A percentile compares a stretch with the other conserved stretches of the same genome.
Evolutionary conservation across 1,284 basidiomycete species (phyloP).

Genomic region (Fomitiporia mediterranea): DNA sequence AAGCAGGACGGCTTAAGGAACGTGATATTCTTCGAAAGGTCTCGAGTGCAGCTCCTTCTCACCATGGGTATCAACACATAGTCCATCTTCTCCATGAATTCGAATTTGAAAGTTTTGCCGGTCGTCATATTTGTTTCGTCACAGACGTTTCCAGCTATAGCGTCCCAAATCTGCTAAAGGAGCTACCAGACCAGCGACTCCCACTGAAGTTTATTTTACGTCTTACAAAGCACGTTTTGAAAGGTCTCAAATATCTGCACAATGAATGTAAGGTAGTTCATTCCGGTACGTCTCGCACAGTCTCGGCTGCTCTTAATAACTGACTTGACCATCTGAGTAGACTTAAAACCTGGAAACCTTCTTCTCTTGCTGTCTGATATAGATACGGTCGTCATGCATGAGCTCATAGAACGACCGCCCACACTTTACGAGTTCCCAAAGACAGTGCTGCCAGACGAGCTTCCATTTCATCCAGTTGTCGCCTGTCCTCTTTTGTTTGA

Average conservation of each 20-base stretch:
- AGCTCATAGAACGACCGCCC: constrained; percentile 20
- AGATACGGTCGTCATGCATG: constrained; percentile 15
- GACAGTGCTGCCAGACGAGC: constrained; percentile 16
- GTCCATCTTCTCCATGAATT: constrained; percentile 18
- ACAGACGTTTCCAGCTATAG: constrained; percentile 42
- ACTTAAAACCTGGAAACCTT: constrained; percentile 47
- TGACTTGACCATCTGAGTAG: constrained; percentile 20
- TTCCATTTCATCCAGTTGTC: background rate
- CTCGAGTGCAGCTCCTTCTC: background rate
- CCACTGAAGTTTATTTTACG: constrained; percentile 42
- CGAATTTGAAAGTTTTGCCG: constrained; percentile 23
- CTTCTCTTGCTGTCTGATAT: constrained; percentile 30
- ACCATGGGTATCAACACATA: constrained; percentile 4
- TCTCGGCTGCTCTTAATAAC: background rate
- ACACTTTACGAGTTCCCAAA: background rate
- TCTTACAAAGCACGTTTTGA: constrained; percentile 42
- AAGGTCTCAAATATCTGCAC: constrained; percentile 46
- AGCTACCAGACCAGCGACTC: constrained; percentile 30
- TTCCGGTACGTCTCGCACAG: constrained; percentile 20
- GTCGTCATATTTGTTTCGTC: constrained; percentile 44
- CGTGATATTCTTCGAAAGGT: constrained; percentile 3
- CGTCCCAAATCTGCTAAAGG: constrained; percentile 32
- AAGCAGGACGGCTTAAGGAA: background rate
- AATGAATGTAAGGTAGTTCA: constrained; percentile 39
- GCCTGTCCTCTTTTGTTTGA: background rate